Evolutionary conservation across 352 stramenopile genomes (phyloP).

Genomic region (Phytophthora sojae): DNA sequence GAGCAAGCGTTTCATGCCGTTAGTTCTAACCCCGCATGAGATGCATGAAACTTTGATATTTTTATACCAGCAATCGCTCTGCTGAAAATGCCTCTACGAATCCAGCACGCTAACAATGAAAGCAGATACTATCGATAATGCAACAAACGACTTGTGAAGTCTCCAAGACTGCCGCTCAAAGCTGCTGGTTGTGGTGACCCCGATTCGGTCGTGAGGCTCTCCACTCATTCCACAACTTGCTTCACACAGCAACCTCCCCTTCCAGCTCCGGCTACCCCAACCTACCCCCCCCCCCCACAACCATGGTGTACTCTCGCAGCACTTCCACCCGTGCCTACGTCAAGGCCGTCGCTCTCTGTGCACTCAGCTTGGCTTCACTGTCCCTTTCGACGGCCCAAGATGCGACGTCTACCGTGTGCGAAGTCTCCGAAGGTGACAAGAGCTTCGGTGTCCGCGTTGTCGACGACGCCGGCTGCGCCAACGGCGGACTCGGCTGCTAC

Average conservation of each 20-base stretch:
- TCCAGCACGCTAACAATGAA: no score
- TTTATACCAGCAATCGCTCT: no score
- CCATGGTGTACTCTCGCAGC: slow-evolving; percentile 36
- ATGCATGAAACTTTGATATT: no score
- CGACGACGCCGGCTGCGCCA: slow-evolving; percentile 29
- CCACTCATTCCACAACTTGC: slow-evolving; percentile 19
- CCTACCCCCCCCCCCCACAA: not conserved
- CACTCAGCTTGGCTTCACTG: slow-evolving; percentile 16
- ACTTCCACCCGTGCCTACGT: slow-evolving; percentile 28
- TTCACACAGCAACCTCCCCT: slow-evolving; percentile 14
- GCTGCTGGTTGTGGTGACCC: no score
- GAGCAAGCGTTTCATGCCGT: no score
- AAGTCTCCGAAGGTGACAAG: slow-evolving; percentile 37
- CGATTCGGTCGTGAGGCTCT: no score
- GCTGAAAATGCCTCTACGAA: no score
- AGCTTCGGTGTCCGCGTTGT: slow-evolving; percentile 41
- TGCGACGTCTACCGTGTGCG: slow-evolving; percentile 9
- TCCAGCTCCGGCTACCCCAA: not conserved
- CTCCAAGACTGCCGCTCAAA: no score
- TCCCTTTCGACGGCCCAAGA: slow-evolving; percentile 9
- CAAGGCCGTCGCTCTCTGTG: slow-evolving; percentile 22
- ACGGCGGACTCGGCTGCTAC: slow-evolving; percentile 47
- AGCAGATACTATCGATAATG: no score
- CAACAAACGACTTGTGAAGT: no score
- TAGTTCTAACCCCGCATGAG: no score